Conservation (phyloP, 306 rosid genomes). For the Comarum palustre region DNA sequence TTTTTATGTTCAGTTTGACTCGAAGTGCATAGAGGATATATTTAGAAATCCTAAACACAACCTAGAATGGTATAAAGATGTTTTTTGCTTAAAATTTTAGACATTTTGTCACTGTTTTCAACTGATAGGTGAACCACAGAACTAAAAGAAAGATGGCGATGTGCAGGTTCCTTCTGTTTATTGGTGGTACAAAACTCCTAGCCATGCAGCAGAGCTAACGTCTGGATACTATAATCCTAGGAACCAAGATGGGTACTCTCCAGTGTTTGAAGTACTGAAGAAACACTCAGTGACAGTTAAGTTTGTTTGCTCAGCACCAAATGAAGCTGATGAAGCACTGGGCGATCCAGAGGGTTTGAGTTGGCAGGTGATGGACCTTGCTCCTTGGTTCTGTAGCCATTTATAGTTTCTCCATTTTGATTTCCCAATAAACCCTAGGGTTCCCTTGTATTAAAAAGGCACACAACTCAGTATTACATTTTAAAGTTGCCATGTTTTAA, state of each 20-base stretch:
- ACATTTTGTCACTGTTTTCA: neutral
- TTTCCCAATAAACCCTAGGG: constrained; percentile 3
- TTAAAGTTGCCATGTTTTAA: neutral
- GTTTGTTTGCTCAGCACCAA: constrained; percentile 72
- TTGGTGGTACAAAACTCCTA: constrained; percentile 92
- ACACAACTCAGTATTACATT: neutral
- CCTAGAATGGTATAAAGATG: neutral
- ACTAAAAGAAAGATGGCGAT: constrained; percentile 21
- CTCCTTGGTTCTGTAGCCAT: neutral
- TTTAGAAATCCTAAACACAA: neutral
- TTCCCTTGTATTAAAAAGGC: constrained; percentile 4
- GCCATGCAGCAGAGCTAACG: constrained; percentile 95
- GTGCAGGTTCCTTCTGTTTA: constrained; percentile 85
- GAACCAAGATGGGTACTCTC: constrained; percentile 89
- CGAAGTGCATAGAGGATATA: neutral
- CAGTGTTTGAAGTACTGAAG: constrained; percentile 76
- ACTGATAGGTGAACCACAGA: neutral
- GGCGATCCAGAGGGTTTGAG: constrained; percentile 86
- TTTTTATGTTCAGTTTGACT: neutral
- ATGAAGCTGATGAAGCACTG: constrained; percentile 61
- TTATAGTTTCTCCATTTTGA: constrained; percentile 13
- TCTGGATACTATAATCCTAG: constrained; percentile 92
- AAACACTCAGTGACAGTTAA: constrained; percentile 69
- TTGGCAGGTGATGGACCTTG: constrained; percentile 70
- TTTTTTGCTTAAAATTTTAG: neutral